Percentiles rank a stretch among this genome's conserved stretches.
Evolutionary conservation across 352 stramenopile species (phyloP).

Genomic region (Globisporangium lucens): DNA sequence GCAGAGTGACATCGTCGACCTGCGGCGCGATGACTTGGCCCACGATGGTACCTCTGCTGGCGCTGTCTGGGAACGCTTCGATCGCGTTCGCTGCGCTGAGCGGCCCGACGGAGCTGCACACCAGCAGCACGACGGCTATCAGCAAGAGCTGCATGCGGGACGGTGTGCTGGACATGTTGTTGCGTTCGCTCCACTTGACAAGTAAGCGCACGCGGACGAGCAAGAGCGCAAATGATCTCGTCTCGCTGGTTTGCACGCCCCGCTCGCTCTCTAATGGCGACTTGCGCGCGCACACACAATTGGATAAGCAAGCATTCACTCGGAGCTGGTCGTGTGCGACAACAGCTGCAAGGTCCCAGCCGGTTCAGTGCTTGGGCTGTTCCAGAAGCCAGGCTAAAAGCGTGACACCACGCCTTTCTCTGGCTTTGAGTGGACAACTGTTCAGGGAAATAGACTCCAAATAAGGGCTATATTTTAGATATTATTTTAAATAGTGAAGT

Average conservation of each 20-base stretch:
- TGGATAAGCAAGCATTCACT: not conserved
- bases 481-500: not conserved
- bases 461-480: not conserved
- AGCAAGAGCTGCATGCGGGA: not conserved
- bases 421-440: not conserved
- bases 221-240: constrained; percentile 2
- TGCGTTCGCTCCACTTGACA: not conserved
- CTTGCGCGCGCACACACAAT: not conserved
- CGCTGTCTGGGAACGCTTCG: constrained; percentile 9
- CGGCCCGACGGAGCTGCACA: not conserved
- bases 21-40: constrained; percentile 10
- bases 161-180: not conserved
- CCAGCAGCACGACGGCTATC: not conserved
- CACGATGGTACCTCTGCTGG: not conserved
- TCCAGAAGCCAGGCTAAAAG: not conserved
- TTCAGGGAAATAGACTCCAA: not conserved
- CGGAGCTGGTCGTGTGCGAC: not conserved
- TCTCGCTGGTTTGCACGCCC: not conserved
- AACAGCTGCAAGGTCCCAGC: not conserved
- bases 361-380: not conserved
- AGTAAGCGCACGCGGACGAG: not conserved
- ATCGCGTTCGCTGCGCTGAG: constrained; percentile 1
- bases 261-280: not conserved
- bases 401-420: not conserved
- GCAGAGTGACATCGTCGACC: not conserved